Conservation (phyloP, 139 green algal genomes). For the Haematococcus lacustris region DNA sequence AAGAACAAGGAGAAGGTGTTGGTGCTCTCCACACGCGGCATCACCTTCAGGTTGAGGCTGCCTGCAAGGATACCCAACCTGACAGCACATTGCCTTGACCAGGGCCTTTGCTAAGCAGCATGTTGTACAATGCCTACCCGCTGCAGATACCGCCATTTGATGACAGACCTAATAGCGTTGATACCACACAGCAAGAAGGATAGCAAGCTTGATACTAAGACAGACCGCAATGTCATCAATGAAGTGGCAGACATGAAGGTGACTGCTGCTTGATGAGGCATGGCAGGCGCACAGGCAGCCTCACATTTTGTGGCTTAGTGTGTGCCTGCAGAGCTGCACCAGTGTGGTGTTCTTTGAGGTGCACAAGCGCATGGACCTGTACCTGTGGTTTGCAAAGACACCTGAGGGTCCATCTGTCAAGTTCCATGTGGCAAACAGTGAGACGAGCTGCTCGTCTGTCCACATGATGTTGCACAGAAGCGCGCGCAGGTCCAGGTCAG, state of each 20-base stretch:
- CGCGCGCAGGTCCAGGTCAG: too few relatives aligned
- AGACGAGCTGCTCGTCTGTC: not conserved
- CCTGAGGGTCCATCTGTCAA: constrained; percentile 88
- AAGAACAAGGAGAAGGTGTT: constrained; percentile 87
- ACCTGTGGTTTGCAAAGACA: constrained; percentile 91
- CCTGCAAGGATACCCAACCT: not conserved
- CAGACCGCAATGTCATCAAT: constrained; percentile 77
- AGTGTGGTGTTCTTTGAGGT: constrained; percentile 92
- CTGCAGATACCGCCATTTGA: constrained; percentile 82
- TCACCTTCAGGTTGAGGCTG: constrained; percentile 39
- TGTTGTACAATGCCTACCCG: too few relatives aligned
- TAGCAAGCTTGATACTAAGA: constrained; percentile 95
- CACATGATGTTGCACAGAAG: too few relatives aligned
- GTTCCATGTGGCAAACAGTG: constrained; percentile 82
- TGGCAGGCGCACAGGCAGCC: not conserved
- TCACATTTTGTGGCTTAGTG: not conserved
- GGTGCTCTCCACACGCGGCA: constrained; percentile 72
- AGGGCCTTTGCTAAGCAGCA: not conserved
- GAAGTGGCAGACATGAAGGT: constrained; percentile 93
- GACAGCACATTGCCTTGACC: not conserved
- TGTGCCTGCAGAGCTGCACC: constrained; percentile 61
- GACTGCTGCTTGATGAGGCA: not conserved
- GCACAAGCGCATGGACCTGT: constrained; percentile 93
- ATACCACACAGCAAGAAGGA: constrained; percentile 95
- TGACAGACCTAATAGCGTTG: constrained; percentile 76